These are phyloP conservation scores for Arabidopsis suecica DNA, from an alignment of 345 rosid genomes.

Conservation along the genomic window DNA sequence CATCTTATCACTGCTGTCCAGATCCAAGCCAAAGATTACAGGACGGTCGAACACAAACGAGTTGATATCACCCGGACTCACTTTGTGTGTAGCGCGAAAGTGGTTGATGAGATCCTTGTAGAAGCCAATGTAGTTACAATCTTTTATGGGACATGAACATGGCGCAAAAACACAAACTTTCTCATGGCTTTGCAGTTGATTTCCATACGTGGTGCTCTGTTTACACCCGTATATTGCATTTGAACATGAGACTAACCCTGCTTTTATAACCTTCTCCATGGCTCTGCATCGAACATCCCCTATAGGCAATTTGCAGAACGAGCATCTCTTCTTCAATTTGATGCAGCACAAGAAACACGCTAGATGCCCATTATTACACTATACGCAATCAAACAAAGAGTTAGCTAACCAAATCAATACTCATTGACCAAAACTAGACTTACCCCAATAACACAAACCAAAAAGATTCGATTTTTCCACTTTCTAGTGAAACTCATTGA, in stretches of 20 bases:
- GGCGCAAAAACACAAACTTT: background rate
- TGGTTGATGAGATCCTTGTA: slow-evolving; percentile 1
- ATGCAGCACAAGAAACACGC: slow-evolving; percentile 8
- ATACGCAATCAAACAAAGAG: background rate
- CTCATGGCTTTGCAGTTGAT: background rate
- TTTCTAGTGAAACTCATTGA: background rate
- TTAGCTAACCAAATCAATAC: background rate
- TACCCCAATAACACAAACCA: background rate
- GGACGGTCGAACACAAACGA: background rate
- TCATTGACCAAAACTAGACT: background rate
- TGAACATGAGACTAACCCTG: background rate
- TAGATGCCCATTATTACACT: slow-evolving; percentile 3
- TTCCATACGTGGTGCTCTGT: background rate
- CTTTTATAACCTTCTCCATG: background rate
- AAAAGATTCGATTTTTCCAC: background rate
- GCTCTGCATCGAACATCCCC: slow-evolving; percentile 8
- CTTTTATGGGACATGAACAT: background rate
- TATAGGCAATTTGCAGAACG: background rate
- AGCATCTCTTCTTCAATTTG: background rate
- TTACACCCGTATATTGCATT: background rate
- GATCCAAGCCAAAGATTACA: background rate
- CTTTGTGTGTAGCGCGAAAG: background rate
- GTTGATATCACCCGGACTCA: background rate
- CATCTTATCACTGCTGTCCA: background rate
- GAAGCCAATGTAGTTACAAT: background rate